Evolutionary conservation across 2,329 filamentous ascomycete species (phyloP), one percentile per base, ranked within the genome.

Genomic region (Cordyceps cateniannulata): DNA sequence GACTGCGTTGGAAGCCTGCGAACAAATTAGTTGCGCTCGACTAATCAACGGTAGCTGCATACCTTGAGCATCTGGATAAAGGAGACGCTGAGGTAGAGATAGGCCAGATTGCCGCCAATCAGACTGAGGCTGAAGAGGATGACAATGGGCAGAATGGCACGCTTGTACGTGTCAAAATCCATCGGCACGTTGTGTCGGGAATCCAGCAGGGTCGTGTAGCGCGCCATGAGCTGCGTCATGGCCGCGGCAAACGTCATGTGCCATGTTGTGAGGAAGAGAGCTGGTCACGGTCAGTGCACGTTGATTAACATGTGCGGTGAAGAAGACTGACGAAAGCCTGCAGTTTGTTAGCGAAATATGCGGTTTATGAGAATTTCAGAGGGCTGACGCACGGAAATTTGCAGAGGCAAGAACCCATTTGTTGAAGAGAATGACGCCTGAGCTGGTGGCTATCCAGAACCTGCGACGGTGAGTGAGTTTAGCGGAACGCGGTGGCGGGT

Each of bases 51-150:
- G n/a, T n/a, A n/a, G n/a, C n/a, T n/a, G n/a, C 48, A 20, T 52
- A 59, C 95, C 90, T 98, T 98, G 76, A 98, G 87, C 93, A 98
- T 98, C 82, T 98, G 93, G 70, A 98, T 98, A 76, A 98, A 98
- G 63, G 93, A 90, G 63, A 98, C 93, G 67, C 89, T 95, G 63
- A 98, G 85, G 77, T 97, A 96, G 60, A 97, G 85, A 73, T 98
- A 98, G 68, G 93, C 93, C 77, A 96, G 78, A 79, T 98, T 98
- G 72, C 93, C 92, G 77, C 92, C 97, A 72, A 98, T 97, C 80
- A 98, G 83, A 76, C 90, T 95, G 80, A 97, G 80, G 73, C 90
- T 95, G 86, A 97, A 98, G 79, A 96, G 95, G 72, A 96, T 77
- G 66, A 93, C 93, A 69, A 98, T 97, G 60, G 93, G 93, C 38